A percentile compares a stretch with the other conserved stretches of the same genome.
Conservation (phyloP, 441 rosid genomes). For the Brassica balearica region DNA sequence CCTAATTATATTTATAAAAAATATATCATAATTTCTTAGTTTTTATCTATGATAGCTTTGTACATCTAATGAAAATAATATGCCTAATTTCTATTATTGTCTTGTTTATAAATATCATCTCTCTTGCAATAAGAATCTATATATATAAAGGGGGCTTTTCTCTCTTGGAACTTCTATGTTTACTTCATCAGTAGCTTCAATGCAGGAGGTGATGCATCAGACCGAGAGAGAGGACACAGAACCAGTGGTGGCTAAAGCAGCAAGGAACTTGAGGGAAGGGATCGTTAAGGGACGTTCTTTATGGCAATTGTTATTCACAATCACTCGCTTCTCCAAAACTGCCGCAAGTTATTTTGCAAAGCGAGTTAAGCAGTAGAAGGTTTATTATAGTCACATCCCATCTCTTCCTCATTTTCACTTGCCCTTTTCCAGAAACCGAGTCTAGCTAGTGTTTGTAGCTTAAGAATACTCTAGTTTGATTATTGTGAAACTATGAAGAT, state of each 20-base stretch:
- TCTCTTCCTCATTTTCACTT: no score
- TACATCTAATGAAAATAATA: no score
- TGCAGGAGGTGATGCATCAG: conserved; percentile 54
- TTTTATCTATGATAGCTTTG: no score
- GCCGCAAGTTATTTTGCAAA: conserved; percentile 57
- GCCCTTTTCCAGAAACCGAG: not conserved
- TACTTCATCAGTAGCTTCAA: conserved; percentile 70
- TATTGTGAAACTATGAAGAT: conserved; percentile 12
- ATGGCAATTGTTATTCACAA: conserved; percentile 55
- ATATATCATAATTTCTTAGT: no score
- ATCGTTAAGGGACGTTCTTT: conserved; percentile 72
- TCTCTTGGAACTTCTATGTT: conserved; percentile 49
- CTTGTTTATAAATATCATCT: no score
- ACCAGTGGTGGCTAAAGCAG: conserved; percentile 66
- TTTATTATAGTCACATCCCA: not conserved
- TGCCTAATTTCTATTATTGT: no score
- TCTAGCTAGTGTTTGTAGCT: conserved; percentile 28
- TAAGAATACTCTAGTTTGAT: conserved; percentile 24
- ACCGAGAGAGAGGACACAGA: conserved; percentile 49
- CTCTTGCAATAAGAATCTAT: no score
- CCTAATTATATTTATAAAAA: no score
- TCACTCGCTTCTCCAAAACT: conserved; percentile 54
- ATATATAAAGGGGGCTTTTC: no score
- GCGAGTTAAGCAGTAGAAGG: conserved; percentile 52
- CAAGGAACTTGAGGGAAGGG: conserved; percentile 64